Percentiles rank a stretch among this genome's conserved stretches.
phyloP scores from a whole-genome alignment of 179 eudicot species.

The Spergularia azorica region DNA sequence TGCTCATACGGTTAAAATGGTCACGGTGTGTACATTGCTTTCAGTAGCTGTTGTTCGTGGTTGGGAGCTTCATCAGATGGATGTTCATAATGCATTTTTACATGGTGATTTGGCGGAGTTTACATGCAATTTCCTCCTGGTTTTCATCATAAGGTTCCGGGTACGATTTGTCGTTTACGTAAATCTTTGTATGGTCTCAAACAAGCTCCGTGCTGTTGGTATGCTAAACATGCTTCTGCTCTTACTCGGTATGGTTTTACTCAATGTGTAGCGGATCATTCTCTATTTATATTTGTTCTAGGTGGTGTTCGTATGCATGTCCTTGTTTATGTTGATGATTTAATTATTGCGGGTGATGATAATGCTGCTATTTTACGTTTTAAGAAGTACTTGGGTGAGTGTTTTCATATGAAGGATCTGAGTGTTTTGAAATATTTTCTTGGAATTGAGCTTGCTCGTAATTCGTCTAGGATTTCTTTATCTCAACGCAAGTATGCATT shows the following conservation, averaged over 20 bases:
- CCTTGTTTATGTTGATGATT: not conserved
- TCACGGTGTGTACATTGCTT: no score
- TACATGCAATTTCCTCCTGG: no score
- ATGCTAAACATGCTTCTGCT: no score
- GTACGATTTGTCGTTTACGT: no score
- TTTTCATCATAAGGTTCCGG: no score
- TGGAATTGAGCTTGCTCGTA: not conserved
- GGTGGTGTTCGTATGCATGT: not conserved
- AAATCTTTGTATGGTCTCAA: no score
- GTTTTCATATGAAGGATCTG: constrained; percentile 9
- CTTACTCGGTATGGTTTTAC: not conserved
- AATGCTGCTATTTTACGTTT: not conserved
- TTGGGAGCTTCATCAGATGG: no score
- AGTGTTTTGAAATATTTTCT: not conserved
- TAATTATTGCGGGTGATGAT: not conserved
- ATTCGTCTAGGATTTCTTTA: not conserved
- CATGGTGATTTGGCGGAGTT: no score
- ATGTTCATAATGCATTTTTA: no score
- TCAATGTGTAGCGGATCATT: not conserved
- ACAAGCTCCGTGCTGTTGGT: no score
- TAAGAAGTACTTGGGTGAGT: not conserved
- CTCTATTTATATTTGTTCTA: not conserved
- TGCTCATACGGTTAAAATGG: no score
- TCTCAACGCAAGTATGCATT: constrained; percentile 5
- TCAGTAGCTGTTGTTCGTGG: no score